These are phyloP conservation scores for Penicillium sp. DNA, from an alignment of 2,329 filamentous ascomycete genomes.

Conservation along the genomic window DNA sequence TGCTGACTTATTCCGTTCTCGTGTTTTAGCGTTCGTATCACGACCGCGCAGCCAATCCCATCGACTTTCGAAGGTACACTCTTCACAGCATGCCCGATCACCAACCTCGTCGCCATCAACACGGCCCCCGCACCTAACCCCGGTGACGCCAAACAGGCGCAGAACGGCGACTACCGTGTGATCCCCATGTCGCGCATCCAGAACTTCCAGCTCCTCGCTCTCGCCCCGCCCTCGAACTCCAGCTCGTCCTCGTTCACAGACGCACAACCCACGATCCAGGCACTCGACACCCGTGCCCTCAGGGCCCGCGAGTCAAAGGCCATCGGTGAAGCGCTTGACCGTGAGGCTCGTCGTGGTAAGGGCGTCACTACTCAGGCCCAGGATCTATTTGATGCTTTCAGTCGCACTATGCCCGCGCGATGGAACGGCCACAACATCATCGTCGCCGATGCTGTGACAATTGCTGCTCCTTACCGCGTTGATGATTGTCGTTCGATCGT, in stretches of 20 bases:
- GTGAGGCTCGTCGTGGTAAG: conserved; percentile 59
- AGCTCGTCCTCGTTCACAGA: conserved; percentile 48
- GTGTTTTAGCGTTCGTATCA: conserved; percentile 55
- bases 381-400: conserved; percentile 63
- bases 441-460: conserved; percentile 60
- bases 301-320: conserved; percentile 57
- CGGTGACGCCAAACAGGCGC: conserved; percentile 36
- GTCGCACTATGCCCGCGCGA: conserved; percentile 59
- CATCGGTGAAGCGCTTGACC: conserved; percentile 57
- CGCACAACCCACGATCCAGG: conserved; percentile 43
- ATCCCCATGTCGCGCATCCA: conserved; percentile 61
- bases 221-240: conserved; percentile 32
- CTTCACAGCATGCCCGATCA: conserved; percentile 61
- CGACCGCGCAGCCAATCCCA: conserved; percentile 51
- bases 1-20: conserved; percentile 1
- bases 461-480: conserved; percentile 58
- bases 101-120: conserved; percentile 62
- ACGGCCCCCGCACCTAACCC: conserved; percentile 47
- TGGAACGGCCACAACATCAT: conserved; percentile 62
- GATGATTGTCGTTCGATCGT: conserved; percentile 53
- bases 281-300: conserved; percentile 56
- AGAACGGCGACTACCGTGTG: conserved; percentile 59
- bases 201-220: conserved; percentile 55
- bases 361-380: conserved; percentile 62
- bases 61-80: conserved; percentile 61